Evolutionary conservation across 441 rosid genomes (phyloP).

Genomic region (Syzygium syzygioides): DNA sequence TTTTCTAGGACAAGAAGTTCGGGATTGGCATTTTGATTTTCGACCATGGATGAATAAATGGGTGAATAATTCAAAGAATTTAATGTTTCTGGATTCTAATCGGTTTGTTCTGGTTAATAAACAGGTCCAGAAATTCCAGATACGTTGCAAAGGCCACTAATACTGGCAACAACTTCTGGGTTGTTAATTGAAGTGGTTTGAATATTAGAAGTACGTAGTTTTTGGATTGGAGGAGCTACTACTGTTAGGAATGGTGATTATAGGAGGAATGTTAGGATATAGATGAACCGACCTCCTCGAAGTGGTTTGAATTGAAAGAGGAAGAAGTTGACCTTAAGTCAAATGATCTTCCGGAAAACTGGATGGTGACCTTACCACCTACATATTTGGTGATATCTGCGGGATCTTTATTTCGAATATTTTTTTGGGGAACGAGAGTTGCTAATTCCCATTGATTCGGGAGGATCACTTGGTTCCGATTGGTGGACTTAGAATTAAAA

Average conservation of each 20-base stretch:
- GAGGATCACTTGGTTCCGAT: neutral
- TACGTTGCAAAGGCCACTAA: neutral
- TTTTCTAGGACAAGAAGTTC: neutral
- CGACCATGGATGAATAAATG: neutral
- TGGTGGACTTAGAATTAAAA: neutral
- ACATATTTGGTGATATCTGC: neutral
- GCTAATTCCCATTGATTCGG: neutral
- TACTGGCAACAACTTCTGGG: neutral
- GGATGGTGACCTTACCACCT: neutral
- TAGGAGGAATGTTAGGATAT: neutral
- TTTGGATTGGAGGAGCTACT: neutral
- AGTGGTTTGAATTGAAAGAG: no score
- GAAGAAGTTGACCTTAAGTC: neutral
- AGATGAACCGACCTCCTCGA: neutral
- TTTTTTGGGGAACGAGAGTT: neutral
- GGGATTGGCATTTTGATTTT: neutral
- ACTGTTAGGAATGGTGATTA: neutral
- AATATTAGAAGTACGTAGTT: neutral
- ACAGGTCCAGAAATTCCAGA: neutral
- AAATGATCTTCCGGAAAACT: neutral
- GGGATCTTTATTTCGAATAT: neutral
- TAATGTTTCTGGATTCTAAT: neutral
- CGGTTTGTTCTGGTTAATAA: neutral
- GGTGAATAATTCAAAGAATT: neutral
- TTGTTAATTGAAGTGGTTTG: neutral